Evolutionary conservation across 139 green algal species (phyloP).

Genomic region (Coelastrella sp.): DNA sequence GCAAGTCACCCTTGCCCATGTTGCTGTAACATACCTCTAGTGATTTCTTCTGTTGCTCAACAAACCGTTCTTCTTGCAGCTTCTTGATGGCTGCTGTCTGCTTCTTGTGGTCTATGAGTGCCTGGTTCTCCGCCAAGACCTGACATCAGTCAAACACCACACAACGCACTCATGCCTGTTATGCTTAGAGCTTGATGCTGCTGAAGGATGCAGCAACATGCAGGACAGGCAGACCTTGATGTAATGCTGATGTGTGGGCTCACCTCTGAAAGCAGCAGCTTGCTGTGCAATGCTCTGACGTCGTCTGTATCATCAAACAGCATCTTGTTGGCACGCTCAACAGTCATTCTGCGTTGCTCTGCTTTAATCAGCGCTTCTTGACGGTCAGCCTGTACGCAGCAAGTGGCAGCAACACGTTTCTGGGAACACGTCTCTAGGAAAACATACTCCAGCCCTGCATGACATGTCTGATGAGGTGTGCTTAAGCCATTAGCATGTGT

Average conservation of each 20-base stretch:
- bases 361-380: constrained; percentile 64
- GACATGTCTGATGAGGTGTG: too few relatives aligned
- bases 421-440: too few relatives aligned
- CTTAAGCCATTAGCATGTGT: too few relatives aligned
- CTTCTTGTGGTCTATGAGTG: constrained; percentile 74
- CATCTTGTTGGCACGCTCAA: constrained; percentile 84
- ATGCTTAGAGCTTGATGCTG: too few relatives aligned
- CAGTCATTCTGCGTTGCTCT: constrained; percentile 67
- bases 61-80: constrained; percentile 68
- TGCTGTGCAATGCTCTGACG: constrained; percentile 66
- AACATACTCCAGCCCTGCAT: too few relatives aligned
- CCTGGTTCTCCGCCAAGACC: constrained; percentile 60
- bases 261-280: constrained; percentile 76
- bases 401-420: background rate
- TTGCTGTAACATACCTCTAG: constrained; percentile 57
- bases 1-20: too few relatives aligned
- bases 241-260: too few relatives aligned
- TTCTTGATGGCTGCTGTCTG: constrained; percentile 66
- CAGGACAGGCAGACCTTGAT: too few relatives aligned
- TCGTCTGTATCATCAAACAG: constrained; percentile 80
- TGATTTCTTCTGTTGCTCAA: constrained; percentile 70
- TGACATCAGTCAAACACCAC: background rate
- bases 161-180: background rate
- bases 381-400: constrained; percentile 63
- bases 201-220: background rate